Conservation (phyloP, 345 rosid species). For the Euphorbia tirucalli region DNA sequence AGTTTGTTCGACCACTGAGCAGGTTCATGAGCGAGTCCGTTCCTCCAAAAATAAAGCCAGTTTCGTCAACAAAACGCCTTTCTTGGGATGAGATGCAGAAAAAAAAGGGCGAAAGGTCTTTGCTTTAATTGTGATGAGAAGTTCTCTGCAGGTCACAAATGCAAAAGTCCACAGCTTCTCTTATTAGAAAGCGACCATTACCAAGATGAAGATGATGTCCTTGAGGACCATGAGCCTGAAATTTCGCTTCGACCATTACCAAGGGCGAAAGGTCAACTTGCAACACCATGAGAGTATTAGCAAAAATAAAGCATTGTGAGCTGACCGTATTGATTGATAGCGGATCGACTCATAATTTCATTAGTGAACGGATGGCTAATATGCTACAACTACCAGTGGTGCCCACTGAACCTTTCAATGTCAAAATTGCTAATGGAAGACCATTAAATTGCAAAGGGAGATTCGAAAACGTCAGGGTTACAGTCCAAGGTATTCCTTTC, state of each 20-base stretch:
- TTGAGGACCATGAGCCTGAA: too few relatives aligned
- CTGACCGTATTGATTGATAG: background rate
- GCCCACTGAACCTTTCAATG: too few relatives aligned
- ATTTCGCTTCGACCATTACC: too few relatives aligned
- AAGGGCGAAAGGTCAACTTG: too few relatives aligned
- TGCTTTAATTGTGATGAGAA: constrained; percentile 7
- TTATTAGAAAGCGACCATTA: background rate
- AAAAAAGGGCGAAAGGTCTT: accelerated
- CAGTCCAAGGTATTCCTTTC: too few relatives aligned
- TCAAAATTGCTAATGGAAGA: too few relatives aligned
- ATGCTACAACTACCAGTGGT: too few relatives aligned
- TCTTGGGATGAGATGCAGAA: background rate
- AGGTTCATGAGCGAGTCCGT: background rate
- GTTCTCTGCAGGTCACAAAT: background rate
- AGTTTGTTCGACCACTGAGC: background rate
- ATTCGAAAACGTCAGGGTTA: too few relatives aligned
- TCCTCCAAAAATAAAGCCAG: background rate
- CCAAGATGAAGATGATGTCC: background rate
- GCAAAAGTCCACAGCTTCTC: background rate
- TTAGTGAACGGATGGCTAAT: background rate
- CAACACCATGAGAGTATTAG: too few relatives aligned
- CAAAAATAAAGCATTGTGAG: too few relatives aligned
- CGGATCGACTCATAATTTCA: background rate
- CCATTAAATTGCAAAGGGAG: too few relatives aligned
- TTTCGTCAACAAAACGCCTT: background rate